Evolutionary conservation across 2,329 filamentous ascomycete species (phyloP).

Genomic region (Colletotrichum theobromicola): DNA sequence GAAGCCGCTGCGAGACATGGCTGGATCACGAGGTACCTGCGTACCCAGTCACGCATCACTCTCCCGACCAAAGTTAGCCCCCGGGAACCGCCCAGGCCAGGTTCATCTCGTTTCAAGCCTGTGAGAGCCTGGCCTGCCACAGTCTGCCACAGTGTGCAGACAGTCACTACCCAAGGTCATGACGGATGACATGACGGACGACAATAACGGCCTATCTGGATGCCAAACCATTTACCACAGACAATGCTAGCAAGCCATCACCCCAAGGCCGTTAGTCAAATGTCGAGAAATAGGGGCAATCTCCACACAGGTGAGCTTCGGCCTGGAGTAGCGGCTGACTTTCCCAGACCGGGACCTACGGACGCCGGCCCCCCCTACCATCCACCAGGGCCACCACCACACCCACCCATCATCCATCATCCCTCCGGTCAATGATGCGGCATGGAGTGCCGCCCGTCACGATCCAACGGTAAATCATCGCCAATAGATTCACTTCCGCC

Average conservation of each 20-base stretch:
- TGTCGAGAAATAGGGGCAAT: slow-evolving; percentile 19
- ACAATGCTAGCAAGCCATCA: not conserved
- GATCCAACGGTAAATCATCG: not conserved
- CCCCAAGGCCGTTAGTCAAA: not conserved
- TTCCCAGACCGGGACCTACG: slow-evolving; percentile 17
- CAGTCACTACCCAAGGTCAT: too few species aligned
- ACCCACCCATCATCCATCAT: not conserved
- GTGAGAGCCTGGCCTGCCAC: not conserved
- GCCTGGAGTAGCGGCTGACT: slow-evolving; percentile 9
- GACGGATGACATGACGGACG: not conserved
- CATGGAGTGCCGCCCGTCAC: not conserved
- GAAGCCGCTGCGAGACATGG: not conserved
- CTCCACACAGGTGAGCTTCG: slow-evolving; percentile 12
- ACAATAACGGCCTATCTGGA: not conserved
- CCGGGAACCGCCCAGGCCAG: not conserved
- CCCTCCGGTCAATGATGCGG: not conserved
- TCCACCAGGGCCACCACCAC: not conserved
- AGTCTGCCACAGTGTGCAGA: not conserved
- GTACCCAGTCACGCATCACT: not conserved
- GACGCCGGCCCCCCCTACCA: not conserved
- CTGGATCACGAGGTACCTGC: not conserved
- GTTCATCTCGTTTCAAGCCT: slow-evolving; percentile 20
- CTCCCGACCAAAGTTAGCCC: not conserved
- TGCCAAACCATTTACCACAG: not conserved
- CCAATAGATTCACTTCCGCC: not conserved